Conservation (phyloP, 2,329 filamentous ascomycete genomes). For the Zalaria obscura region DNA sequence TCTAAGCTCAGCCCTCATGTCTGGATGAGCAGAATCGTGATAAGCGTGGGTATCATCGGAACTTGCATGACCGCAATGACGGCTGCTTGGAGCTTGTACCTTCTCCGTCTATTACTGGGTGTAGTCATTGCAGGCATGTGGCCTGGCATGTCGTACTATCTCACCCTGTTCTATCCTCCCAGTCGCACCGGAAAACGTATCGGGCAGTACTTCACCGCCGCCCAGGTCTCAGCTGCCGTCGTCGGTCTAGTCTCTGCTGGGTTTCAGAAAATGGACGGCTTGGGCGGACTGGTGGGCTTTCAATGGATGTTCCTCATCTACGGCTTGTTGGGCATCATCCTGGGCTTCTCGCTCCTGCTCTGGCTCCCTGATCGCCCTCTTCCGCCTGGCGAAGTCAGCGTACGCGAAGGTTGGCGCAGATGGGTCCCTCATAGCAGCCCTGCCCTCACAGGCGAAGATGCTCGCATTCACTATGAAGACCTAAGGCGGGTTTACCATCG, state of each 20-base stretch:
- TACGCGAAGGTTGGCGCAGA: conserved; percentile 38
- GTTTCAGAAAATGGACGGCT: conserved; percentile 81
- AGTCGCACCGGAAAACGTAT: conserved; percentile 77
- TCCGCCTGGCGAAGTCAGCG: conserved; percentile 50
- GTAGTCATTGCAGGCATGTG: conserved; percentile 87
- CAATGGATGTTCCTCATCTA: conserved; percentile 91
- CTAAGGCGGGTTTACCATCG: conserved; percentile 67
- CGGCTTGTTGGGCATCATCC: conserved; percentile 57
- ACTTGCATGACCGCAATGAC: conserved; percentile 71
- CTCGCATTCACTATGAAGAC: conserved; percentile 69
- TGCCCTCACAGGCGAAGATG: conserved; percentile 63
- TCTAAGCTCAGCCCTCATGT: conserved; percentile 68
- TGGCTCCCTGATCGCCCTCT: conserved; percentile 80
- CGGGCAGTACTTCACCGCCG: conserved; percentile 77
- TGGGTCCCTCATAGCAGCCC: conserved; percentile 58
- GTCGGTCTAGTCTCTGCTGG: conserved; percentile 82
- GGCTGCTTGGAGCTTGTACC: conserved; percentile 70
- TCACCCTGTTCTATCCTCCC: conserved; percentile 84
- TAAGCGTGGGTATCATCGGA: conserved; percentile 74
- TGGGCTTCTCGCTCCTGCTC: conserved; percentile 66
- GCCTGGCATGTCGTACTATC: conserved; percentile 88
- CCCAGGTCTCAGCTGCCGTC: conserved; percentile 77
- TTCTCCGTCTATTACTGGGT: conserved; percentile 74
- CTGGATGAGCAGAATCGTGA: conserved; percentile 86
- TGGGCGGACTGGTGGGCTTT: conserved; percentile 62